Percentiles rank a stretch among this genome's conserved stretches.
These are phyloP conservation scores for Yamadazyma kanchanaburiensis DNA, from an alignment of 1,139 yeast species.

Conservation along the genomic window DNA sequence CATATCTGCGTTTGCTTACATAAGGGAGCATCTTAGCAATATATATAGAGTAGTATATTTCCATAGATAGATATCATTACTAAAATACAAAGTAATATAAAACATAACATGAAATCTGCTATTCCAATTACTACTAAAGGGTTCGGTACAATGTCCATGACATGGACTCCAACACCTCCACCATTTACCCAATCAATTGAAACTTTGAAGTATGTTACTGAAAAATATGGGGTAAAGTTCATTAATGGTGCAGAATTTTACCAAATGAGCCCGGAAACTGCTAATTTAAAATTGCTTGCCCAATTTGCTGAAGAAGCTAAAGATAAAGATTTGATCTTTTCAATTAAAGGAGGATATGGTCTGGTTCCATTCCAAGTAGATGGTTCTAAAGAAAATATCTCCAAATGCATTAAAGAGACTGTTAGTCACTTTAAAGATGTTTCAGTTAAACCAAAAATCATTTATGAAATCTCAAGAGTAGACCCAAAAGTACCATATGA, in stretches of 20 bases:
- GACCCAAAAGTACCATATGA: constrained; percentile 49
- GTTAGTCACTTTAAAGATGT: constrained; percentile 34
- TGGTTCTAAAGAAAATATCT: constrained; percentile 47
- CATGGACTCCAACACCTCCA: constrained; percentile 49
- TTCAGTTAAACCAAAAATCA: constrained; percentile 39
- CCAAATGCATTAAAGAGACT: constrained; percentile 49
- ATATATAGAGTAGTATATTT: no score
- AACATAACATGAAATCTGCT: no score
- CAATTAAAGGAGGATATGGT: constrained; percentile 57
- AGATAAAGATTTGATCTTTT: constrained; percentile 50
- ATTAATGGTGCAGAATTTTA: constrained; percentile 81
- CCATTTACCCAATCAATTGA: constrained; percentile 47
- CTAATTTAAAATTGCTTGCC: constrained; percentile 44
- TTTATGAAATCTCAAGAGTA: constrained; percentile 70
- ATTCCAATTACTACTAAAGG: constrained; percentile 26
- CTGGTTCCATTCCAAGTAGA: constrained; percentile 35
- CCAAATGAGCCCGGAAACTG: constrained; percentile 42
- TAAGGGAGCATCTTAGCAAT: no score
- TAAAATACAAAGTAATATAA: no score
- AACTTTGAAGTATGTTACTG: constrained; percentile 40
- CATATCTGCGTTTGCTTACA: no score
- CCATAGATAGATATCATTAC: no score
- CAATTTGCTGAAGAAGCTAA: constrained; percentile 48
- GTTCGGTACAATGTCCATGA: constrained; percentile 64
- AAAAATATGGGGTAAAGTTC: constrained; percentile 48